These are phyloP conservation scores for Trichoderma gamsii DNA, from an alignment of 495 filamentous ascomycete genomes.

Conservation along the genomic window DNA sequence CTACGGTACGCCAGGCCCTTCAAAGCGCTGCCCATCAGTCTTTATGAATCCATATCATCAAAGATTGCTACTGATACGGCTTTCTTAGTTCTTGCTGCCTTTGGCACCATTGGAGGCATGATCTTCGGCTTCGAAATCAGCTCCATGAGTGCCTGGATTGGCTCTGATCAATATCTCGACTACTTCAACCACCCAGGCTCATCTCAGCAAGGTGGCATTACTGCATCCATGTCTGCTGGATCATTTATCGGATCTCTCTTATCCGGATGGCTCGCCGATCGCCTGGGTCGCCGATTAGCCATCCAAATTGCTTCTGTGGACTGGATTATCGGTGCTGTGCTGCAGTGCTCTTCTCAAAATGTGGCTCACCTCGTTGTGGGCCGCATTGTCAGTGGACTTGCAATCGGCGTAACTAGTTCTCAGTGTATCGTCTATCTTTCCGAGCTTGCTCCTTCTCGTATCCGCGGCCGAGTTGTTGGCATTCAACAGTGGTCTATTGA, in stretches of 20 bases:
- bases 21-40: not conserved
- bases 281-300: slow-evolving; percentile 56
- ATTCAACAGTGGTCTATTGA: slow-evolving; percentile 71
- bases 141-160: slow-evolving; percentile 63
- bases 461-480: slow-evolving; percentile 66
- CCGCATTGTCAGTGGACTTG: slow-evolving; percentile 64
- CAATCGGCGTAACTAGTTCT: slow-evolving; percentile 67
- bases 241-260: slow-evolving; percentile 61
- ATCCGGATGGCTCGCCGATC: slow-evolving; percentile 63
- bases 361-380: slow-evolving; percentile 63
- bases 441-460: slow-evolving; percentile 72
- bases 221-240: slow-evolving; percentile 64
- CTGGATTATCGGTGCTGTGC: slow-evolving; percentile 63
- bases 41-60: not conserved
- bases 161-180: slow-evolving; percentile 54
- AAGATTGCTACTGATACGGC: slow-evolving; percentile 19
- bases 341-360: slow-evolving; percentile 55
- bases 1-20: not conserved
- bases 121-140: slow-evolving; percentile 72
- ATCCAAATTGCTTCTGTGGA: slow-evolving; percentile 63
- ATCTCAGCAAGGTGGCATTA: slow-evolving; percentile 58
- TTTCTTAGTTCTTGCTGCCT: slow-evolving; percentile 57
- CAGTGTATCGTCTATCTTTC: slow-evolving; percentile 74
- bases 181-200: slow-evolving; percentile 53
- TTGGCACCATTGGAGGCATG: slow-evolving; percentile 49